Percentiles rank a stretch among this genome's conserved stretches.
These are phyloP conservation scores for Meyerozyma smithsonii DNA, from an alignment of 1,139 yeast genomes.

Conservation along the genomic window DNA sequence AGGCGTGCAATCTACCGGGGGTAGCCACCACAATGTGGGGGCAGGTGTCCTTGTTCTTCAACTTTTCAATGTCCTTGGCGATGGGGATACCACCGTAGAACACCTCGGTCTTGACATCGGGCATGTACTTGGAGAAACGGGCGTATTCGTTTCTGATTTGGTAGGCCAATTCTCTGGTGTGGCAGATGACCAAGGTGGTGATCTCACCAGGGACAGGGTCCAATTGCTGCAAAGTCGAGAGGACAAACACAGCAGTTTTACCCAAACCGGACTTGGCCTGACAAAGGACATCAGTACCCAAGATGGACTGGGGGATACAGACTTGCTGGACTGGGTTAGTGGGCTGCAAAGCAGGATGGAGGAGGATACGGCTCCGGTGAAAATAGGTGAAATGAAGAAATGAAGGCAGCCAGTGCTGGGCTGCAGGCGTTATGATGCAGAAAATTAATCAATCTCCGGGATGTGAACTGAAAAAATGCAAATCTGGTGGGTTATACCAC, in stretches of 20 bases:
- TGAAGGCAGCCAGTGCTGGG: neutral
- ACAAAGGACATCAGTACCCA: slow-evolving; percentile 96
- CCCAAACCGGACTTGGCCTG: slow-evolving; percentile 99
- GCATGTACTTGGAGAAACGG: slow-evolving; percentile 97
- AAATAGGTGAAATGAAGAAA: neutral
- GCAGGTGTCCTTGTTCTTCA: slow-evolving; percentile 89
- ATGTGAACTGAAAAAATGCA: too few relatives aligned
- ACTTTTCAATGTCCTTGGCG: slow-evolving; percentile 77
- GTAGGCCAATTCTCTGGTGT: slow-evolving; percentile 97
- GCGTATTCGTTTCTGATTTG: slow-evolving; percentile 97
- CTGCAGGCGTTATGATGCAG: too few relatives aligned
- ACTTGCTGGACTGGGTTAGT: slow-evolving; percentile 81
- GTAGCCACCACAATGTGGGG: slow-evolving; percentile 98
- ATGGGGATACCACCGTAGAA: slow-evolving; percentile 96
- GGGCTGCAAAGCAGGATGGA: neutral
- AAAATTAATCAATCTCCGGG: too few relatives aligned
- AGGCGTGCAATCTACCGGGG: slow-evolving; percentile 95
- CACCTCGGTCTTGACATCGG: slow-evolving; percentile 94
- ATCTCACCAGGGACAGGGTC: slow-evolving; percentile 98
- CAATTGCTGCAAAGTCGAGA: slow-evolving; percentile 93
- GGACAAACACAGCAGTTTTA: slow-evolving; percentile 96
- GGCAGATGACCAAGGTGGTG: slow-evolving; percentile 90
- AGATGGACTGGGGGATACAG: slow-evolving; percentile 96
- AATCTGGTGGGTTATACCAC: neutral
- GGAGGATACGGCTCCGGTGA: neutral